Evolutionary conservation across 2,329 filamentous ascomycete species (phyloP).

Genomic region (Colletotrichum echinochloae): DNA sequence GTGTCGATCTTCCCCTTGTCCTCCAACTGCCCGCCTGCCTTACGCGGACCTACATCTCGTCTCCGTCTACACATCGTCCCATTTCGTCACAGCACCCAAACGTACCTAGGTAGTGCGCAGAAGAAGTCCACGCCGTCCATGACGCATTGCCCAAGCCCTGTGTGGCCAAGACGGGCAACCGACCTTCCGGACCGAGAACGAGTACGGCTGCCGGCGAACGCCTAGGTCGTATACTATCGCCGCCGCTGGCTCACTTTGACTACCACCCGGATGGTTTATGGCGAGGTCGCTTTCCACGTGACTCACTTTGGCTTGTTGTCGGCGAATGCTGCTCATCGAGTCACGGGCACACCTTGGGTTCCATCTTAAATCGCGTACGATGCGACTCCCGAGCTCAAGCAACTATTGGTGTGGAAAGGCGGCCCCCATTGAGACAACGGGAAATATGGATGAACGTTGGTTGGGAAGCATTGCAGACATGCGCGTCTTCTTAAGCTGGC

Average conservation of each 20-base stretch:
- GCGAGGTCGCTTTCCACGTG: neutral
- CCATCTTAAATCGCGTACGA: neutral
- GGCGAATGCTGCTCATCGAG: neutral
- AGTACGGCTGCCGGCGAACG: neutral
- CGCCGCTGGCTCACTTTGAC: neutral
- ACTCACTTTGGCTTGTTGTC: neutral
- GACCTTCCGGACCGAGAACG: conserved; percentile 5
- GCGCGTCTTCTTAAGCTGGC: conserved; percentile 4
- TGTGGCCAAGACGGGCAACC: neutral
- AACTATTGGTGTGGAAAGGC: neutral
- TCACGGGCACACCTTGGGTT: too few species aligned
- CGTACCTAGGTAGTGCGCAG: neutral
- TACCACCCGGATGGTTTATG: neutral
- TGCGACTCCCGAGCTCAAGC: neutral
- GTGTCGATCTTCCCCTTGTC: conserved; percentile 9
- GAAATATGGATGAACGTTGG: neutral
- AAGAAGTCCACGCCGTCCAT: conserved; percentile 4
- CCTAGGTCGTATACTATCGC: too few species aligned
- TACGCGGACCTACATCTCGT: conserved; percentile 35
- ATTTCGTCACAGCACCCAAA: conserved; percentile 29
- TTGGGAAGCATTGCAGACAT: neutral
- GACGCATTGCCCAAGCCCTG: conserved; percentile 11
- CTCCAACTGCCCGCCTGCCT: neutral
- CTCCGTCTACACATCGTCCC: conserved; percentile 23
- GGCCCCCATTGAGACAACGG: neutral